Conservation (phyloP, 192 early-diverging fungal species). For the Mortierella hygrophila region DNA sequence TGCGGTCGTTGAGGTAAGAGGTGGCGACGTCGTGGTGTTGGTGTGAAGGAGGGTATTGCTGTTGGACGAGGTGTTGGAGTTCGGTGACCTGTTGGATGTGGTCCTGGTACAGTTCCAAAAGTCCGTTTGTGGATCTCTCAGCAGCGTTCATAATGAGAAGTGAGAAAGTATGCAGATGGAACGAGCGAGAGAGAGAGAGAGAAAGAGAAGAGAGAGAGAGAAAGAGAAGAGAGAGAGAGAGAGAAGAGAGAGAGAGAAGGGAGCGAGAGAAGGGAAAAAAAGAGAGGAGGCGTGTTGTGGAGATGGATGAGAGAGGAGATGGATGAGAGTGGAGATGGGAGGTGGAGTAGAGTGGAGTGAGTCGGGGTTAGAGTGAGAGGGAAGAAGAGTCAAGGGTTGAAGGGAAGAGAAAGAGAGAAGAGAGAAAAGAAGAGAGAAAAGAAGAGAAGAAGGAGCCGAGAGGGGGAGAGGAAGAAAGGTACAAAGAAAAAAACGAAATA, state of each 20-base stretch:
- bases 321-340: neutral
- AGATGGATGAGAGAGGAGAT: neutral
- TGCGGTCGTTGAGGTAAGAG: constrained; percentile 50
- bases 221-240: neutral
- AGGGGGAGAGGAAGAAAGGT: neutral
- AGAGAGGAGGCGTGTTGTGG: neutral
- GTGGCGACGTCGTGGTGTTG: constrained; percentile 36
- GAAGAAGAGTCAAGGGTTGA: neutral
- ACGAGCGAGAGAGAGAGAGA: neutral
- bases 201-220: neutral
- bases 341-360: neutral
- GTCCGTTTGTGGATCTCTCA: constrained; percentile 28
- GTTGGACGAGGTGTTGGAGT: constrained; percentile 52
- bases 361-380: neutral
- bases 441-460: neutral
- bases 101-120: constrained; percentile 45
- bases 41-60: constrained; percentile 40
- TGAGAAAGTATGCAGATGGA: neutral
- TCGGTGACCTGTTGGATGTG: constrained; percentile 50
- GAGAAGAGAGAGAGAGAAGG: neutral
- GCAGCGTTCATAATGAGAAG: constrained; percentile 32
- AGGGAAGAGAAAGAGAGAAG: neutral
- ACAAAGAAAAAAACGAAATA: neutral
- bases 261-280: neutral
- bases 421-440: neutral